Conservation (phyloP, 306 rosid species). For the Acmispon strigosus region DNA sequence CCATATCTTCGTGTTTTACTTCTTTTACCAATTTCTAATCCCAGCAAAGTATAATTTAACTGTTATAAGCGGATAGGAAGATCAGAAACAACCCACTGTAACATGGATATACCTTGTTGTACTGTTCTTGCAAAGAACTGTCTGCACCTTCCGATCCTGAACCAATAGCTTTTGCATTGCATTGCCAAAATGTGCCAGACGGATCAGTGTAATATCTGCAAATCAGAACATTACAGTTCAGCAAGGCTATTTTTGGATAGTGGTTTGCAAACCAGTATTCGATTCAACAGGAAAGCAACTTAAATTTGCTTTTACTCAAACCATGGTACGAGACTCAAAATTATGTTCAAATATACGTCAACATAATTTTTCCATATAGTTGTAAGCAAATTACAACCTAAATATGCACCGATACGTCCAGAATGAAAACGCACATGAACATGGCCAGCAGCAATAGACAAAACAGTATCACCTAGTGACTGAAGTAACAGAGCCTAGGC, state of each 20-base stretch:
- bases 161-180: slow-evolving; percentile 97
- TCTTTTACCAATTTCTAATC: neutral
- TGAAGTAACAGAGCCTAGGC: neutral
- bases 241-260: neutral
- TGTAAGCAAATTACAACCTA: no score
- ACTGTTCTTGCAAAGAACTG: slow-evolving; percentile 97
- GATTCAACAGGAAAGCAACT: no score
- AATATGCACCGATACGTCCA: no score
- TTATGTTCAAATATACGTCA: no score
- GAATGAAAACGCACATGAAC: neutral
- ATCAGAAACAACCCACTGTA: neutral
- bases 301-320: no score
- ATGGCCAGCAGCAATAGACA: neutral
- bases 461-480: neutral
- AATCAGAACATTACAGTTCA: slow-evolving; percentile 14
- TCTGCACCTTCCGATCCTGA: slow-evolving; percentile 99
- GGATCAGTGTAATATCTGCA: slow-evolving; percentile 94
- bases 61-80: neutral
- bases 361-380: no score
- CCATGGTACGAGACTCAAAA: no score
- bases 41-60: neutral
- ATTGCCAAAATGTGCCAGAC: slow-evolving; percentile 99
- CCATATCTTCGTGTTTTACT: neutral
- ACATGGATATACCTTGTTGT: slow-evolving; percentile 68
- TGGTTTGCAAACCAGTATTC: no score